These are phyloP conservation scores for Apiospora hydei DNA, from an alignment of 2,329 filamentous ascomycete genomes.

Conservation along the genomic window DNA sequence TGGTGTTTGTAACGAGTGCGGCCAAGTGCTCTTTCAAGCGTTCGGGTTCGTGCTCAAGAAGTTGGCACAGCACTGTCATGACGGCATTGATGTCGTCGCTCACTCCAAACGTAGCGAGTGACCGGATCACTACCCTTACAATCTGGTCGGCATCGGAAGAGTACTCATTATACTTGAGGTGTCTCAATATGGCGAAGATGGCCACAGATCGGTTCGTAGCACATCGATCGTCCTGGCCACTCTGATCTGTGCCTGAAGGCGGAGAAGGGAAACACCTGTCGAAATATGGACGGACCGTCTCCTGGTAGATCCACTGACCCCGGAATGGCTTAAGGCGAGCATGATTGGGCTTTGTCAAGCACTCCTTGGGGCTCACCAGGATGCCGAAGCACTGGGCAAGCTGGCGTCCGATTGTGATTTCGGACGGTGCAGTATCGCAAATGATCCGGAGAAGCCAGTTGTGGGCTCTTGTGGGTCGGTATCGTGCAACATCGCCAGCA, in stretches of 20 bases:
- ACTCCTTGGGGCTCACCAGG: conserved; percentile 39
- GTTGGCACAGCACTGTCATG: conserved; percentile 55
- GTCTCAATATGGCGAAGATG: conserved; percentile 56
- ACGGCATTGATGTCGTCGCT: conserved; percentile 56
- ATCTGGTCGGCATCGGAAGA: conserved; percentile 57
- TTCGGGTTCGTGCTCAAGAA: conserved; percentile 55
- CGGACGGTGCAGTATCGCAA: conserved; percentile 29
- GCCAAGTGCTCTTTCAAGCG: conserved; percentile 56
- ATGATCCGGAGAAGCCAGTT: conserved; percentile 36
- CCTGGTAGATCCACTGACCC: conserved; percentile 39
- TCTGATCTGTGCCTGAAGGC: not conserved
- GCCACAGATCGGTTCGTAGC: conserved; percentile 53
- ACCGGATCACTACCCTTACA: conserved; percentile 57
- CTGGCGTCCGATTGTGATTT: conserved; percentile 35
- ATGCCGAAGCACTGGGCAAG: conserved; percentile 39
- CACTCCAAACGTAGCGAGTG: conserved; percentile 50
- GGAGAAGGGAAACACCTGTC: conserved; percentile 47
- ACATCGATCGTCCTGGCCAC: conserved; percentile 36
- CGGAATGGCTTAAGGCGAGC: conserved; percentile 37
- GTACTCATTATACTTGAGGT: conserved; percentile 59
- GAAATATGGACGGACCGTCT: conserved; percentile 45
- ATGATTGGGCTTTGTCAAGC: conserved; percentile 38
- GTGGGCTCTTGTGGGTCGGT: conserved; percentile 27
- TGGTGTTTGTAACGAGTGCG: conserved; percentile 55
- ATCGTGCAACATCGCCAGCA: conserved; percentile 41